phyloP scores from a whole-genome alignment of 169 alveolate genomes.

The Cryptosporidium felis region DNA sequence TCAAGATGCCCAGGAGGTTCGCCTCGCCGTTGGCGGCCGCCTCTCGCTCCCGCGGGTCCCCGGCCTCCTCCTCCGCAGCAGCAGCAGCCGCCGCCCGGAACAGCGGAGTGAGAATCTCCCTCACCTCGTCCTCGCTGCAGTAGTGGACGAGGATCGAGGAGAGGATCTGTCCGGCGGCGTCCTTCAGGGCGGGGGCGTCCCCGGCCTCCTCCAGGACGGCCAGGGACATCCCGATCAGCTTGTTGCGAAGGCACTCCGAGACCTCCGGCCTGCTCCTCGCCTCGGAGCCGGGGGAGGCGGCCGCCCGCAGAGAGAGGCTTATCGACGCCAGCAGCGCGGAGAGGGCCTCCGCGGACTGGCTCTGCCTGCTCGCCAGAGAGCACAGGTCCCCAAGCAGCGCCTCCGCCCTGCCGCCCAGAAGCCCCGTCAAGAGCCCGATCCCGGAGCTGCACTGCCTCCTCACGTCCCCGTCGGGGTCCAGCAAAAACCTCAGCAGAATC shows the following conservation, averaged over 20 bases:
- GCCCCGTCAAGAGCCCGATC: constrained; percentile 52
- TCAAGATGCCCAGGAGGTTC: neutral
- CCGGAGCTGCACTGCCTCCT: constrained; percentile 55
- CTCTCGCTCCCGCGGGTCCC: too few relatives aligned
- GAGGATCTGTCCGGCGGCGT: neutral
- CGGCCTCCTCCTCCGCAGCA: neutral
- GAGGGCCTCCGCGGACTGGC: constrained; percentile 86
- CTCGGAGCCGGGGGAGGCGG: too few relatives aligned
- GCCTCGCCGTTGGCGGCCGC: neutral
- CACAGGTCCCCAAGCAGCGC: constrained; percentile 72
- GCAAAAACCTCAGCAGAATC: constrained; percentile 75
- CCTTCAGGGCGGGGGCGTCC: neutral
- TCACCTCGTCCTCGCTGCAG: constrained; percentile 14
- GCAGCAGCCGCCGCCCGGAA: too few relatives aligned
- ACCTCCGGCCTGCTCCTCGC: neutral
- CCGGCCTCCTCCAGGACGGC: neutral
- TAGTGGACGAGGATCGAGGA: neutral
- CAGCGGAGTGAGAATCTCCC: constrained; percentile 7
- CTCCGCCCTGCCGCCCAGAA: constrained; percentile 70
- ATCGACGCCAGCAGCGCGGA: constrained; percentile 84
- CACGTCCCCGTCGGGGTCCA: constrained; percentile 69
- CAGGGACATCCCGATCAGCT: constrained; percentile 24
- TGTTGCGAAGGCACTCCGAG: constrained; percentile 10
- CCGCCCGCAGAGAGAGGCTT: neutral
- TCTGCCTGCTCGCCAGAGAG: constrained; percentile 54